Evolutionary conservation across 2,329 filamentous ascomycete species (phyloP).

Genomic region (Fusarium incarnatum): DNA sequence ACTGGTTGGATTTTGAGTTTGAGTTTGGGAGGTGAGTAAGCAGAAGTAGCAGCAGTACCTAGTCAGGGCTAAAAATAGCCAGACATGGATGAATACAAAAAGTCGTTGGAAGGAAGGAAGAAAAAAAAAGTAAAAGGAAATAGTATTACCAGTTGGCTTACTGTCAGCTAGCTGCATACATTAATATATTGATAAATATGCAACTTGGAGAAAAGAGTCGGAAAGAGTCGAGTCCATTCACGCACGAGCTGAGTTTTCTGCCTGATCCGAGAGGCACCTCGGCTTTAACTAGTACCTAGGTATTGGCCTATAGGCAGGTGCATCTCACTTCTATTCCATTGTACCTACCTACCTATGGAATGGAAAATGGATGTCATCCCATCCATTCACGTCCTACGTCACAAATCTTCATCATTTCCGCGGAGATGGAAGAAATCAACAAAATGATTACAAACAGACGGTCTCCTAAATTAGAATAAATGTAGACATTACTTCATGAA

Average conservation of each 20-base stretch:
- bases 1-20: conserved; percentile 21
- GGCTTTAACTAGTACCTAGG: background rate
- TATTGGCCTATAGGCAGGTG: background rate
- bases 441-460: conserved; percentile 10
- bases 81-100: background rate
- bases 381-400: conserved; percentile 1
- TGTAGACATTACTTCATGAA: background rate
- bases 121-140: background rate
- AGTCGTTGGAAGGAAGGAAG: background rate
- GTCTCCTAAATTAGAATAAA: background rate
- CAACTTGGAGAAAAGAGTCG: background rate
- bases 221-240: background rate
- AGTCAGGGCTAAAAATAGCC: conserved; percentile 19
- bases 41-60: background rate
- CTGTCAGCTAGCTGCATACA: background rate
- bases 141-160: background rate
- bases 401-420: conserved; percentile 4
- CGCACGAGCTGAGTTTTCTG: background rate
- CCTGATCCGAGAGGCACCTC: background rate
- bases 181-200: background rate
- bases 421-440: background rate
- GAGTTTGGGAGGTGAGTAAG: conserved; percentile 21
- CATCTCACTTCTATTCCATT: background rate
- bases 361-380: background rate
- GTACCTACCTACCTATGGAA: background rate